Conservation (phyloP, 148 eudicot species). For the Drosera capensis region DNA sequence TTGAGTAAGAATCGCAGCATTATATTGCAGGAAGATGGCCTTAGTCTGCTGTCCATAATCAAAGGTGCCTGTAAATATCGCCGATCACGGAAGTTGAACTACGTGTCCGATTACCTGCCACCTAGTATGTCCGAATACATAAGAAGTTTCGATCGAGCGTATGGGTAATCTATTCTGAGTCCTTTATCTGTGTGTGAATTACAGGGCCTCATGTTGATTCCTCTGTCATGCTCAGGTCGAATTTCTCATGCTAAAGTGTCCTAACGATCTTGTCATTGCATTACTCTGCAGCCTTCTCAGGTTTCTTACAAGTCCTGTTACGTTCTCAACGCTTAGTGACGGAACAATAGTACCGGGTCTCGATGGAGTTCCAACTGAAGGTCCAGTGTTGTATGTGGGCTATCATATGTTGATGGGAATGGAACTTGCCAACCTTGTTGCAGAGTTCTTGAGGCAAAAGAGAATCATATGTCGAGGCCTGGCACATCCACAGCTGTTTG, state of each 20-base stretch:
- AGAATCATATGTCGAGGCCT: constrained; percentile 43
- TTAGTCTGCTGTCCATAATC: constrained; percentile 35
- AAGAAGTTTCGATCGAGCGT: constrained; percentile 15
- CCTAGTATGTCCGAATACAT: constrained; percentile 42
- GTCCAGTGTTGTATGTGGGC: constrained; percentile 65
- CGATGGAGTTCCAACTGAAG: constrained; percentile 55
- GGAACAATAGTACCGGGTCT: constrained; percentile 58
- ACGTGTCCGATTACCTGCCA: constrained; percentile 45
- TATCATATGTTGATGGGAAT: constrained; percentile 62
- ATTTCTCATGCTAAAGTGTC: no score
- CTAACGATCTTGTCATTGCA: no score
- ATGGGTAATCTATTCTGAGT: constrained; percentile 20
- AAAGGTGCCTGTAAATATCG: constrained; percentile 47
- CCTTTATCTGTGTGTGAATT: no score
- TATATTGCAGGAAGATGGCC: constrained; percentile 42
- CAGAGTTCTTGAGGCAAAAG: constrained; percentile 25
- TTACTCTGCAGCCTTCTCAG: no score
- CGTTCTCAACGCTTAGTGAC: constrained; percentile 54
- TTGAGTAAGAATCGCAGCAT: not conserved
- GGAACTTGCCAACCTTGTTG: constrained; percentile 36
- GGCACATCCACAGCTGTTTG: constrained; percentile 66
- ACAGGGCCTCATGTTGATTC: no score
- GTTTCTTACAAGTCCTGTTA: constrained; percentile 48
- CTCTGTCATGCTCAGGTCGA: no score
- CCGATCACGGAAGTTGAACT: constrained; percentile 31